Conservation (phyloP, 2,329 filamentous ascomycete species). For the Fusarium sublunatum region DNA sequence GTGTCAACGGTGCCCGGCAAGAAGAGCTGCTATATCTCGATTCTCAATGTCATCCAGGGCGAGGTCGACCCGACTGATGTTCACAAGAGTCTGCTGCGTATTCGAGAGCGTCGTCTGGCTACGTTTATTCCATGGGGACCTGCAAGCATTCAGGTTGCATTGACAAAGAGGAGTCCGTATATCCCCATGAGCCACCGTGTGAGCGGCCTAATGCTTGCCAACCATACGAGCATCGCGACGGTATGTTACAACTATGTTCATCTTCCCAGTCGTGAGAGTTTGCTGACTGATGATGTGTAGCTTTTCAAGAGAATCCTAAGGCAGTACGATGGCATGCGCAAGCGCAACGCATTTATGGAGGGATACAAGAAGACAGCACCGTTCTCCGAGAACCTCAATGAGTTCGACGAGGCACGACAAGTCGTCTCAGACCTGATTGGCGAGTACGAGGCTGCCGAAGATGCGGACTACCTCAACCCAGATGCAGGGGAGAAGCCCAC, state of each 20-base stretch:
- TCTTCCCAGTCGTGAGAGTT: neutral
- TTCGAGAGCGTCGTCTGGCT: constrained; percentile 91
- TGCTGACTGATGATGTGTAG: constrained; percentile 49
- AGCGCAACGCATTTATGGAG: constrained; percentile 96
- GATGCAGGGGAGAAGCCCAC: constrained; percentile 66
- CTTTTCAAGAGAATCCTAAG: constrained; percentile 93
- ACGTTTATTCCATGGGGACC: constrained; percentile 99
- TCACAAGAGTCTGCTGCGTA: constrained; percentile 96
- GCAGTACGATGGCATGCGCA: constrained; percentile 93
- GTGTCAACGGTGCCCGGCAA: constrained; percentile 95
- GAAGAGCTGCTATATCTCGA: constrained; percentile 98
- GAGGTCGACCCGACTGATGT: constrained; percentile 98
- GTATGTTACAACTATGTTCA: constrained; percentile 56
- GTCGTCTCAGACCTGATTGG: constrained; percentile 91
- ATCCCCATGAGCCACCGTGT: constrained; percentile 94
- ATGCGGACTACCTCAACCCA: constrained; percentile 87
- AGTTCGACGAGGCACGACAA: constrained; percentile 94
- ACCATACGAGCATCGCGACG: constrained; percentile 96
- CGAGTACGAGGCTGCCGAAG: constrained; percentile 96
- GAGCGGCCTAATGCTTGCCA: constrained; percentile 96
- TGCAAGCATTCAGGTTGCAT: constrained; percentile 94
- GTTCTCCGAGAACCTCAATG: constrained; percentile 89
- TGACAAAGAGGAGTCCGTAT: constrained; percentile 97
- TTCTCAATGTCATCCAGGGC: constrained; percentile 98
- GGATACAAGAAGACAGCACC: constrained; percentile 95